These are phyloP conservation scores for Oryza meyeriana DNA, from an alignment of 176 grass and related monocot species.

Conservation along the genomic window DNA sequence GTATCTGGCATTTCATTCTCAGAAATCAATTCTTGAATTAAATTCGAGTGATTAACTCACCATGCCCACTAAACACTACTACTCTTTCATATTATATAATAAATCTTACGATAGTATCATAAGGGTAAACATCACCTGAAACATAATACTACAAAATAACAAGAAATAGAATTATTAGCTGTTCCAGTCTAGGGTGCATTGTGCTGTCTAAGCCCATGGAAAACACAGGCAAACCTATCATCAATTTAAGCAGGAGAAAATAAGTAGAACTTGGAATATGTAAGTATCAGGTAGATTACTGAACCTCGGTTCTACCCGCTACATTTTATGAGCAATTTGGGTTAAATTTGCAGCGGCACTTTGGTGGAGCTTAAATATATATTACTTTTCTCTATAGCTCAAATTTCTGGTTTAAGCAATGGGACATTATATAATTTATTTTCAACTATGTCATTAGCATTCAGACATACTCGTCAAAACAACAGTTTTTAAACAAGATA, in stretches of 20 bases:
- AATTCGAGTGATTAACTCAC: not conserved
- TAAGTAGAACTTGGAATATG: not conserved
- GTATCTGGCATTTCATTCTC: not conserved
- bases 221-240: not conserved
- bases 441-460: not conserved
- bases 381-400: not conserved
- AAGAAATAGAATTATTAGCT: not conserved
- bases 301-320: not conserved
- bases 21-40: not conserved
- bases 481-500: conserved; percentile 27
- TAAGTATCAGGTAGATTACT: not conserved
- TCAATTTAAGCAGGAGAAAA: not conserved
- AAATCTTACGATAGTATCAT: not conserved
- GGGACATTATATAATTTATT: not conserved
- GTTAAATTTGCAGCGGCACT: not conserved
- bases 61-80: not conserved
- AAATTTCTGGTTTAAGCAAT: not conserved
- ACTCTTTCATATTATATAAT: not conserved
- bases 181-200: not conserved
- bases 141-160: not conserved
- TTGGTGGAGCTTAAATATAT: not conserved
- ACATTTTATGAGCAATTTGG: not conserved
- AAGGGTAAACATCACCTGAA: not conserved
- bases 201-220: not conserved
- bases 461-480: not conserved